phyloP scores from a whole-genome alignment of 306 rosid genomes.

The Medicago arabica region DNA sequence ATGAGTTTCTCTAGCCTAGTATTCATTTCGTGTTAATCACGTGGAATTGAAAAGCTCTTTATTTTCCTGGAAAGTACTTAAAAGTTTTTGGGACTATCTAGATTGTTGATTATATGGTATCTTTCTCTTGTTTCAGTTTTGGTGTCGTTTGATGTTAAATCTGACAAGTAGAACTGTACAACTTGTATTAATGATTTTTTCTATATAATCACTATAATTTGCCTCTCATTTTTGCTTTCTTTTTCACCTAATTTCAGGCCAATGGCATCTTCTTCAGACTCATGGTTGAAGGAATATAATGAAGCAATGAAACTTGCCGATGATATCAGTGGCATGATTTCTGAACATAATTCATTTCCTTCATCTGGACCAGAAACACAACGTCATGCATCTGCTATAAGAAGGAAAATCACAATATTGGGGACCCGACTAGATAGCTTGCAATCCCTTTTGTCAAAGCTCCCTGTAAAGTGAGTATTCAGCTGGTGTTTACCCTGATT shows the following conservation, averaged over 20 bases:
- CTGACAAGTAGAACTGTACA: background rate
- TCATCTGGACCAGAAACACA: constrained; percentile 90
- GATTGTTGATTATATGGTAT: too few relatives aligned
- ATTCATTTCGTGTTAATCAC: background rate
- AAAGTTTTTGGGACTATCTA: too few relatives aligned
- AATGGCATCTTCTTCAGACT: constrained; percentile 90
- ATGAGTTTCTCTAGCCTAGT: background rate
- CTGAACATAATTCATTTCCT: constrained; percentile 70
- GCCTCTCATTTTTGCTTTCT: background rate
- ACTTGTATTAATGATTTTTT: constrained; percentile 22
- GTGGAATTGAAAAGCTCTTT: constrained; percentile 20
- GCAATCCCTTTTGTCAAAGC: constrained; percentile 72
- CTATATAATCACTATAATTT: constrained; percentile 3
- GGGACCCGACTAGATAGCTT: constrained; percentile 97
- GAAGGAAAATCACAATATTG: constrained; percentile 94
- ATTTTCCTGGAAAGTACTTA: background rate
- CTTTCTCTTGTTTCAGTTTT: background rate
- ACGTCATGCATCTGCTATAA: constrained; percentile 88
- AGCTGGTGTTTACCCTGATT: constrained; percentile 21
- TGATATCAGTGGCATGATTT: constrained; percentile 89
- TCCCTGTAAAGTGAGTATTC: constrained; percentile 85
- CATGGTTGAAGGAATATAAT: constrained; percentile 95
- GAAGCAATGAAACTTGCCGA: constrained; percentile 90
- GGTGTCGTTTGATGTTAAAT: constrained; percentile 13
- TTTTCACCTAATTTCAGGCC: constrained; percentile 44